Conservation (phyloP, 192 early-diverging fungal genomes). For the Coemansia sp. region DNA sequence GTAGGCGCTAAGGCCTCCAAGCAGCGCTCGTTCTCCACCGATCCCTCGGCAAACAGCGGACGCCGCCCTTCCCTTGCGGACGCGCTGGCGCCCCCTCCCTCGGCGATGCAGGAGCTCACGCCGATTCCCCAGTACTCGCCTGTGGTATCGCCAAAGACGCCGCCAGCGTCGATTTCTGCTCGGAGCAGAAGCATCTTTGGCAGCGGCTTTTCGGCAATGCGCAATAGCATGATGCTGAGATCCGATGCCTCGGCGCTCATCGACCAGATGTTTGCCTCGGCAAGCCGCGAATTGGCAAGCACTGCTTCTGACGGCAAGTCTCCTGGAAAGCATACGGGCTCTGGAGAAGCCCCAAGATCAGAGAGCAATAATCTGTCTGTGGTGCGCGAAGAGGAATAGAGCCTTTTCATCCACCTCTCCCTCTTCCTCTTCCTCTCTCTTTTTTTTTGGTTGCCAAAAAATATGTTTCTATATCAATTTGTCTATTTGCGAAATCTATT, state of each 20-base stretch:
- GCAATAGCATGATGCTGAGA: slow-evolving; percentile 46
- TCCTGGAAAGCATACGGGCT: not conserved
- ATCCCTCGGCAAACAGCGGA: slow-evolving; percentile 26
- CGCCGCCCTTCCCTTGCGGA: slow-evolving; percentile 51
- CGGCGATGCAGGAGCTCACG: slow-evolving; percentile 32
- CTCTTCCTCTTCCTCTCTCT: not conserved
- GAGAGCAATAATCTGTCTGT: slow-evolving; percentile 17
- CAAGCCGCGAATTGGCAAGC: slow-evolving; percentile 36
- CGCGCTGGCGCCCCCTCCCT: slow-evolving; percentile 41
- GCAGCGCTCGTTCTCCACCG: slow-evolving; percentile 40
- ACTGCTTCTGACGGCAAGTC: not conserved
- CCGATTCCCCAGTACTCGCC: slow-evolving; percentile 22
- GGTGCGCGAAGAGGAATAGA: slow-evolving; percentile 47
- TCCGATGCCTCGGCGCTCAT: slow-evolving; percentile 45
- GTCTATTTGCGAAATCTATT: too few species aligned
- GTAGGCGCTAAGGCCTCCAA: slow-evolving; percentile 16
- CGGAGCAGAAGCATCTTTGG: slow-evolving; percentile 17
- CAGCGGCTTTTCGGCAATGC: slow-evolving; percentile 13
- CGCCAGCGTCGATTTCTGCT: slow-evolving; percentile 13
- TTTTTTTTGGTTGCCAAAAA: not conserved
- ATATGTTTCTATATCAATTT: too few species aligned
- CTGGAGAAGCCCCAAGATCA: not conserved
- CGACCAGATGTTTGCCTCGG: slow-evolving; percentile 55
- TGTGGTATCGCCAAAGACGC: slow-evolving; percentile 23
- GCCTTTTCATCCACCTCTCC: not conserved